Evolutionary conservation across 1,284 basidiomycete species (phyloP).

Genomic region (Irpex sp.): DNA sequence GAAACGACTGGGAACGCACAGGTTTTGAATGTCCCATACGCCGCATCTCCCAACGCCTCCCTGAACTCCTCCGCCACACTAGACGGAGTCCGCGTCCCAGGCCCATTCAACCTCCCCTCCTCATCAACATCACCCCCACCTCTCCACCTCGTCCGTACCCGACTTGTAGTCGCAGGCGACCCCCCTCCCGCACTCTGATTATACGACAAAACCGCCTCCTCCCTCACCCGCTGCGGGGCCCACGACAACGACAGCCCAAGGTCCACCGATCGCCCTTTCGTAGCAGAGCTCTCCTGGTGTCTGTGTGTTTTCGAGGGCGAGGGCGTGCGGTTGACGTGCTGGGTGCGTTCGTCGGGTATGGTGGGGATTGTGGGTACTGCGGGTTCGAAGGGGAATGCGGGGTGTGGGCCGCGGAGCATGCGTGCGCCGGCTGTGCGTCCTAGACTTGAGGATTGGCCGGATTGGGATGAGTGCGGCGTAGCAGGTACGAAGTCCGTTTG

Average conservation of each 20-base stretch:
- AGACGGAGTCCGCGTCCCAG: slow-evolving; percentile 23
- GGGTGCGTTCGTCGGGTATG: slow-evolving; percentile 21
- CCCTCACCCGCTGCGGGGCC: slow-evolving; percentile 62
- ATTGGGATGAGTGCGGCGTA: slow-evolving; percentile 26
- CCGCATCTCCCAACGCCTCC: slow-evolving; percentile 55
- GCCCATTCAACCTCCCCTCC: slow-evolving; percentile 34
- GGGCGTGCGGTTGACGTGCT: slow-evolving; percentile 17
- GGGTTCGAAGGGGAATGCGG: slow-evolving; percentile 39
- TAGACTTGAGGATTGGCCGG: slow-evolving; percentile 27
- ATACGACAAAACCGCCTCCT: slow-evolving; percentile 56
- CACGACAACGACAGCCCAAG: slow-evolving; percentile 59
- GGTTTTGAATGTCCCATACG: slow-evolving; percentile 63
- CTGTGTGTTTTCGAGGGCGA: slow-evolving; percentile 29
- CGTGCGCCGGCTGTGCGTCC: slow-evolving; percentile 26
- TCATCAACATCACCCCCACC: slow-evolving; percentile 28
- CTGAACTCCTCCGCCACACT: slow-evolving; percentile 65
- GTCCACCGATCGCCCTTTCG: slow-evolving; percentile 65
- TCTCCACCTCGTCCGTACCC: slow-evolving; percentile 27
- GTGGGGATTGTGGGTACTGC: slow-evolving; percentile 37
- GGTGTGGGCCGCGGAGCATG: slow-evolving; percentile 26
- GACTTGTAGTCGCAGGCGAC: slow-evolving; percentile 18
- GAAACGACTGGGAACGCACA: slow-evolving; percentile 42
- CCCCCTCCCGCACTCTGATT: slow-evolving; percentile 6
- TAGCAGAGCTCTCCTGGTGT: slow-evolving; percentile 32
- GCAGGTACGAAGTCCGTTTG: slow-evolving; percentile 18